A percentile compares a stretch with the other conserved stretches of the same genome.
Conservation (phyloP, 495 filamentous ascomycete genomes). For the Penicillium flavigenum region DNA sequence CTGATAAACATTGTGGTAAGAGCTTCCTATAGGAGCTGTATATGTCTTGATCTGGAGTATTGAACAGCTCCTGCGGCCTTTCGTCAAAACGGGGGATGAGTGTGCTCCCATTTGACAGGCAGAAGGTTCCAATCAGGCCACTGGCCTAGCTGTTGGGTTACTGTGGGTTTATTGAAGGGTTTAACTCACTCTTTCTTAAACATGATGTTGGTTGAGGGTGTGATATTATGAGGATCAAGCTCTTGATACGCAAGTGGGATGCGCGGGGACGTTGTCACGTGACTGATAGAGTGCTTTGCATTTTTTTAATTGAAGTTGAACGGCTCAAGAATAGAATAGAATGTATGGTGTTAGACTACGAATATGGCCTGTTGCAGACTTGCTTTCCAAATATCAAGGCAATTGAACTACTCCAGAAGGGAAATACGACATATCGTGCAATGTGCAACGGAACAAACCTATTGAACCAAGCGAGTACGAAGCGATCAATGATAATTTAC, state of each 20-base stretch:
- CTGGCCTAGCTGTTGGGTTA: neutral
- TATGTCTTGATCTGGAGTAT: neutral
- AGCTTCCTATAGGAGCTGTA: neutral
- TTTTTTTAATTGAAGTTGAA: neutral
- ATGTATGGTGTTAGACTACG: neutral
- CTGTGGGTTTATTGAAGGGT: neutral
- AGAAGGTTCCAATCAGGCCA: neutral
- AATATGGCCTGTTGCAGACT: neutral
- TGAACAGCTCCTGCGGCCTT: slow-evolving; percentile 7
- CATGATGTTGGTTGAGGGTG: slow-evolving; percentile 52
- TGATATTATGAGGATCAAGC: slow-evolving; percentile 15
- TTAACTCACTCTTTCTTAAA: slow-evolving; percentile 83
- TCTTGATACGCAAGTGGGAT: slow-evolving; percentile 30
- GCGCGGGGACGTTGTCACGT: slow-evolving; percentile 37
- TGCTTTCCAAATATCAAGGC: neutral
- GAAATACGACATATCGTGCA: neutral
- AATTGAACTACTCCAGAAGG: neutral
- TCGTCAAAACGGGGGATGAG: neutral
- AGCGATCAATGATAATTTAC: neutral
- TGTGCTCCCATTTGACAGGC: neutral
- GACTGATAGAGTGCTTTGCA: neutral
- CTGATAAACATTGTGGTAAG: neutral
- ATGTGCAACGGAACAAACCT: neutral
- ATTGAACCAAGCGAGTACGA: neutral
- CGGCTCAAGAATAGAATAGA: neutral